A percentile compares a stretch with the other conserved stretches of the same genome.
Conservation (phyloP, 495 filamentous ascomycete genomes). For the Tuber calosporum region DNA sequence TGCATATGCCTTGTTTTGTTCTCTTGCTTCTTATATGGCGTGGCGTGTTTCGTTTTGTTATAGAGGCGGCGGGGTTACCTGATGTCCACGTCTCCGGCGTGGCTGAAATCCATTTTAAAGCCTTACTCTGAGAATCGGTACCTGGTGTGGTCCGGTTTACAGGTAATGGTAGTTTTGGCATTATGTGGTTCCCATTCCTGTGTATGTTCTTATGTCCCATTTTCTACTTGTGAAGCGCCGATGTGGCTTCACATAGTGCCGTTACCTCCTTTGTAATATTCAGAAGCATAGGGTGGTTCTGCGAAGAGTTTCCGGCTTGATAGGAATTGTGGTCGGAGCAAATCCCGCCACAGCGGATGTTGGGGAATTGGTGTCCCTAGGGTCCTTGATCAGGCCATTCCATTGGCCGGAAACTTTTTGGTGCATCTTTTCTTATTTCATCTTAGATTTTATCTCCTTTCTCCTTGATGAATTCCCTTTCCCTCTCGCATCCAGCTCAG, state of each 20-base stretch:
- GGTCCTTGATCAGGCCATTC: not conserved
- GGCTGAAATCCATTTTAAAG: not conserved
- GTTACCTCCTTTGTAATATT: slow-evolving; percentile 38
- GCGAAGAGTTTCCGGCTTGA: not conserved
- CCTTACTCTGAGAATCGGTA: slow-evolving; percentile 24
- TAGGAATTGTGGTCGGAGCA: not conserved
- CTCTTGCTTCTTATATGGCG: not conserved
- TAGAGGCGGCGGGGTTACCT: not conserved
- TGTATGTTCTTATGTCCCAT: slow-evolving; percentile 18
- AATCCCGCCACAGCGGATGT: not conserved
- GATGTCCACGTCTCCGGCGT: not conserved
- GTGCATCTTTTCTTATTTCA: not conserved
- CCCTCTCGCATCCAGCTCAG: not conserved
- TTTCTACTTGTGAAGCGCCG: not conserved
- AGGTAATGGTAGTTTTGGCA: slow-evolving; percentile 35
- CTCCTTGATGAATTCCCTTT: not conserved
- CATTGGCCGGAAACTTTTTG: not conserved
- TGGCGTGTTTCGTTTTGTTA: not conserved
- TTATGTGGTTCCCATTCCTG: slow-evolving; percentile 24
- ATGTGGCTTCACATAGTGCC: slow-evolving; percentile 21
- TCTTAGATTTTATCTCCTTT: not conserved
- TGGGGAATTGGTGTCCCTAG: not conserved
- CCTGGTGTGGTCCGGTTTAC: slow-evolving; percentile 29
- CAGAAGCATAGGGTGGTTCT: slow-evolving; percentile 18
- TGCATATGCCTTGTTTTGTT: not conserved